Evolutionary conservation across 331 rosid species (phyloP).

Genomic region (Acacia pycnantha): DNA sequence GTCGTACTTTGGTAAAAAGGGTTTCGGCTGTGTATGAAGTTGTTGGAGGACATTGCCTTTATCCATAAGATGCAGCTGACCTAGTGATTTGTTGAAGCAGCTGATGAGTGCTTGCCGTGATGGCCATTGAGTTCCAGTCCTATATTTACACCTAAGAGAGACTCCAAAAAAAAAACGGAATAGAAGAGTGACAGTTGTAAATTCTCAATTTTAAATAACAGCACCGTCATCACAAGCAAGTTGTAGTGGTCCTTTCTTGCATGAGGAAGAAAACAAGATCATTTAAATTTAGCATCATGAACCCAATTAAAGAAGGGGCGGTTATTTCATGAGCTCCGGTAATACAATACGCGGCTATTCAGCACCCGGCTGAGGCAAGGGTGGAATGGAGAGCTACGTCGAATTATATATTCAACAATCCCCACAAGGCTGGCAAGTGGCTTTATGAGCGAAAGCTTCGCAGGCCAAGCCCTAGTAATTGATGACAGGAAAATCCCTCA

Average conservation of each 20-base stretch:
- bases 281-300: slow-evolving; percentile 23
- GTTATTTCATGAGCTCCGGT: slow-evolving; percentile 18
- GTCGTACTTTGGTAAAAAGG: background rate
- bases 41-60: background rate
- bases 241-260: background rate
- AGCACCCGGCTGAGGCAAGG: slow-evolving; percentile 19
- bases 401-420: slow-evolving; percentile 24
- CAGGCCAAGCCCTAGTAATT: slow-evolving; percentile 54
- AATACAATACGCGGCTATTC: slow-evolving; percentile 26
- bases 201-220: slow-evolving; percentile 27
- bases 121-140: slow-evolving; percentile 28
- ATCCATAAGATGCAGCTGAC: background rate
- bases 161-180: background rate
- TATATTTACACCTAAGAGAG: slow-evolving; percentile 12
- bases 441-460: slow-evolving; percentile 42
- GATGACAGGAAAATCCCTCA: slow-evolving; percentile 31
- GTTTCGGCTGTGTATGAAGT: background rate
- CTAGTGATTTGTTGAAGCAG: background rate
- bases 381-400: slow-evolving; percentile 13
- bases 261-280: background rate
- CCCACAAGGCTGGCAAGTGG: slow-evolving; percentile 65
- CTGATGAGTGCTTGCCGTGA: slow-evolving; percentile 16
- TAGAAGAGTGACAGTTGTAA: slow-evolving; percentile 23
- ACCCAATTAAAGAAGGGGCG: background rate
- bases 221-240: slow-evolving; percentile 9